Evolutionary conservation across 352 stramenopile genomes (phyloP).

Genomic region (Globisporangium irregulare): DNA sequence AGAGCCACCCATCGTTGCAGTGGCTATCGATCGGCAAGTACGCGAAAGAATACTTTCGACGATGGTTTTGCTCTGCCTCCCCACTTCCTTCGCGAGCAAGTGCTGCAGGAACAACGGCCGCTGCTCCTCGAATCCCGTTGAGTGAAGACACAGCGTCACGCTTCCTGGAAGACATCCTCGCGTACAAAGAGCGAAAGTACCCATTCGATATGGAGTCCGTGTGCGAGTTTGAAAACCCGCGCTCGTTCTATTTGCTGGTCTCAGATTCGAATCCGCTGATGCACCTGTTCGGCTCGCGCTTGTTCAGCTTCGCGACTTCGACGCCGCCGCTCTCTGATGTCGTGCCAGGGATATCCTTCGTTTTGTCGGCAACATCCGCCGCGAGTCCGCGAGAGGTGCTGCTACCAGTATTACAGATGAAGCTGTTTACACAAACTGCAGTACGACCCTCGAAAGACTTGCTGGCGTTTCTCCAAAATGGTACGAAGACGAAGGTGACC

Average conservation of each 20-base stretch:
- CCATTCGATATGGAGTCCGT: constrained; percentile 69
- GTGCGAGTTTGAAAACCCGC: constrained; percentile 76
- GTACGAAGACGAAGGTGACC: constrained; percentile 12
- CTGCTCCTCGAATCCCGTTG: constrained; percentile 16
- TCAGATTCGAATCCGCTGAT: constrained; percentile 77
- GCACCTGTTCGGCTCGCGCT: constrained; percentile 63
- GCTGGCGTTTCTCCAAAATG: constrained; percentile 35
- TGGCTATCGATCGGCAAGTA: constrained; percentile 78
- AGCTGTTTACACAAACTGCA: constrained; percentile 35
- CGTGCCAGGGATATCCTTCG: constrained; percentile 43
- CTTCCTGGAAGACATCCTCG: constrained; percentile 70
- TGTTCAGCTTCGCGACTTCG: constrained; percentile 73
- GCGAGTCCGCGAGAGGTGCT: constrained; percentile 32
- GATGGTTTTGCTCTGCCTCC: constrained; percentile 53
- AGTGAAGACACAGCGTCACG: constrained; percentile 57
- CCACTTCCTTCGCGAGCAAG: constrained; percentile 7
- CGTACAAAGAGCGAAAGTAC: constrained; percentile 76
- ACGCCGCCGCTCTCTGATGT: constrained; percentile 42
- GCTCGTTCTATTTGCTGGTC: constrained; percentile 71
- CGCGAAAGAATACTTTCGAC: constrained; percentile 69
- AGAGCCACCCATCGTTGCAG: constrained; percentile 50
- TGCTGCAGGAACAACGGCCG: neutral
- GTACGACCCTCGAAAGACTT: constrained; percentile 43
- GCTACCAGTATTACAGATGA: constrained; percentile 47
- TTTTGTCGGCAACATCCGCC: constrained; percentile 47